A percentile compares a stretch with the other conserved stretches of the same genome.
Conservation (phyloP, 768 basidiomycete species). For the Podaxis pistillaris region DNA sequence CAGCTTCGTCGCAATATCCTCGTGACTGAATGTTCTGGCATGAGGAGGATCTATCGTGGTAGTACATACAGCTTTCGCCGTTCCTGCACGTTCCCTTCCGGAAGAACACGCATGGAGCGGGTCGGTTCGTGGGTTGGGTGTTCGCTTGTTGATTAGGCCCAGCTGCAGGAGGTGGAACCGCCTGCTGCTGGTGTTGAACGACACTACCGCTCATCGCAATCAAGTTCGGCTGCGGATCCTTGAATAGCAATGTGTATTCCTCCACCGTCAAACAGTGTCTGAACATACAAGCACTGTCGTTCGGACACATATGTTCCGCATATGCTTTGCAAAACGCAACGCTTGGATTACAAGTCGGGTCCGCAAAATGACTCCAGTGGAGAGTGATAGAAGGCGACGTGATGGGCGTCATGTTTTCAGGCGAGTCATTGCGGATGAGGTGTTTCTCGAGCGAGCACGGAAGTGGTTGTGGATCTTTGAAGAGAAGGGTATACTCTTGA, state of each 20-base stretch:
- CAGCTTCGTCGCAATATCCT: not conserved
- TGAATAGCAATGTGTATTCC: slow-evolving; percentile 39
- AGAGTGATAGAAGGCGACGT: slow-evolving; percentile 19
- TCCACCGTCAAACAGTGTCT: slow-evolving; percentile 39
- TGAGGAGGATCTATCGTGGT: not conserved
- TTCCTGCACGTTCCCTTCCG: slow-evolving; percentile 11
- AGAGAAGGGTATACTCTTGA: slow-evolving; percentile 38
- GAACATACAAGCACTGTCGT: slow-evolving; percentile 32
- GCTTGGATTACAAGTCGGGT: slow-evolving; percentile 32
- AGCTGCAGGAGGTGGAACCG: not conserved
- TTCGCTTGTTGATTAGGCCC: not conserved
- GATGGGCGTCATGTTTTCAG: not conserved
- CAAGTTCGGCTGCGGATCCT: slow-evolving; percentile 34
- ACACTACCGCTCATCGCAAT: slow-evolving; percentile 20
- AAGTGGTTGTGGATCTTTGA: slow-evolving; percentile 35
- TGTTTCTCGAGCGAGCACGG: slow-evolving; percentile 3
- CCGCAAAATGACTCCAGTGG: slow-evolving; percentile 45
- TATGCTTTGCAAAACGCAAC: slow-evolving; percentile 39
- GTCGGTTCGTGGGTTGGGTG: not conserved
- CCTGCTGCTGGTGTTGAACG: not conserved
- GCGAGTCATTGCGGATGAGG: slow-evolving; percentile 13
- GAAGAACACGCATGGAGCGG: not conserved
- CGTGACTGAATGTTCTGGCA: not conserved
- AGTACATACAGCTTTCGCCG: not conserved
- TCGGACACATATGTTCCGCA: slow-evolving; percentile 33